A percentile compares a stretch with the other conserved stretches of the same genome.
These are phyloP conservation scores for Alnus glutinosa DNA, from an alignment of 306 rosid genomes.

Conservation along the genomic window DNA sequence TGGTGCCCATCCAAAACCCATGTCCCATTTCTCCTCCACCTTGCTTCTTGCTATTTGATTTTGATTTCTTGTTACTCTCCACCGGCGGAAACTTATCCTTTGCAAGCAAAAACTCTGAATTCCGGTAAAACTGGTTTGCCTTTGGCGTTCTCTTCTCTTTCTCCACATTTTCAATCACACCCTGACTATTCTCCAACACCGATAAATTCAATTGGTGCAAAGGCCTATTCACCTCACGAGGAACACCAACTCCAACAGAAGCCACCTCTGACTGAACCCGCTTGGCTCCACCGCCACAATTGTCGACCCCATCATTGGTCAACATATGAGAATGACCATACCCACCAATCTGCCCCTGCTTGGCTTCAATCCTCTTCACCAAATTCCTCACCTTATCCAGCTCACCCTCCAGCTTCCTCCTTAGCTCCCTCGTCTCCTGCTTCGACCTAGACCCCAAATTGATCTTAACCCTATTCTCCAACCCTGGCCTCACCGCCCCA, in stretches of 20 bases:
- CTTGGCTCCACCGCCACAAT: constrained; percentile 54
- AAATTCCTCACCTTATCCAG: constrained; percentile 61
- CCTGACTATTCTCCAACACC: constrained; percentile 67
- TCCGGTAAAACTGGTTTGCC: constrained; percentile 85
- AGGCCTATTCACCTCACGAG: constrained; percentile 60
- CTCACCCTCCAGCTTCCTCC: constrained; percentile 69
- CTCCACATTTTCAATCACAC: constrained; percentile 66
- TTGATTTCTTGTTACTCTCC: constrained; percentile 81
- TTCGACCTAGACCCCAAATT: constrained; percentile 50
- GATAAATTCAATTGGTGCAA: constrained; percentile 67
- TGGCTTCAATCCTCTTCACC: constrained; percentile 75
- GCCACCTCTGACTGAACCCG: constrained; percentile 71
- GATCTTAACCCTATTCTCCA: constrained; percentile 43
- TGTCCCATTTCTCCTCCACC: constrained; percentile 62
- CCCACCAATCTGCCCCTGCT: constrained; percentile 65
- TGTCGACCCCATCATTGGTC: constrained; percentile 37
- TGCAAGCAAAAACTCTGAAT: constrained; percentile 86
- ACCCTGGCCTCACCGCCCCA: constrained; percentile 31
- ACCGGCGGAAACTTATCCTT: constrained; percentile 93
- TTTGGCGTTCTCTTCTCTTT: constrained; percentile 96
- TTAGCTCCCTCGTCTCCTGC: constrained; percentile 57
- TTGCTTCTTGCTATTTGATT: constrained; percentile 68
- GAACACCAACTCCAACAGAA: constrained; percentile 54
- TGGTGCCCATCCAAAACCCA: constrained; percentile 66
- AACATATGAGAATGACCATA: constrained; percentile 35